Base-by-base conservation (phyloP, 257 asterid genomes). In the Nicotiana otophora region DNA sequence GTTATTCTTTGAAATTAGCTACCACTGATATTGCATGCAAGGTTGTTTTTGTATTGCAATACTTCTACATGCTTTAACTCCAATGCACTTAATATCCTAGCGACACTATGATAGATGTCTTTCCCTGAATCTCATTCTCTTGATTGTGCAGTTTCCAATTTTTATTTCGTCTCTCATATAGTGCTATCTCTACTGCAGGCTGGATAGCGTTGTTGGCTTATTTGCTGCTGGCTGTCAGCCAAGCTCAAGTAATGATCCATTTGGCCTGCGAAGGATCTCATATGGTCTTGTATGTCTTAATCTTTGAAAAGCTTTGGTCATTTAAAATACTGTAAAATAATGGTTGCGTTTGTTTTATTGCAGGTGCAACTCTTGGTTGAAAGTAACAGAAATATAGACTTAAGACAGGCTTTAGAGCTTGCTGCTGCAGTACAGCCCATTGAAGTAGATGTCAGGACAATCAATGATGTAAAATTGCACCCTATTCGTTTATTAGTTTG, bases 161-260 rank as follows among this genome's bases (percentile, higher is more conserved):
- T 75, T 78, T 53, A 42, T 87, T 55, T 23, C 11, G 42, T 72
- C 62, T 82, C 69, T 81, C 31, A 70, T 26, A 53, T 64, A 46
- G 10, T 48, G 76, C 54, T 77, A 23, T 54, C 67, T 77, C 83
- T 81, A 82, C 83, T 86, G 84, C 94, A 96, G 99, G 91, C 87
- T 96, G 92, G 99, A 96, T 33, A 96, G 99, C 90, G 92, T 96
- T 85, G 90, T 96, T 74, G 99, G 98, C 84, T 86, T 96, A 89
- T 93, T 96, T 91, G 97, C 97, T 83, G 98, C 98, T 84, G 99
- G 98, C 84, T 96, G 99, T 90, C 97, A 96, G 88, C 98, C 97
- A 82, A 96, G 87, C 91, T 94, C 98, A 64, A 82, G 89, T 36
- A 93, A 89, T 81, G 99, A 96, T 79, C 99, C 99, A 42, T 96